phyloP scores from a whole-genome alignment of 139 green algal genomes.

The Coelastrella sp. region DNA sequence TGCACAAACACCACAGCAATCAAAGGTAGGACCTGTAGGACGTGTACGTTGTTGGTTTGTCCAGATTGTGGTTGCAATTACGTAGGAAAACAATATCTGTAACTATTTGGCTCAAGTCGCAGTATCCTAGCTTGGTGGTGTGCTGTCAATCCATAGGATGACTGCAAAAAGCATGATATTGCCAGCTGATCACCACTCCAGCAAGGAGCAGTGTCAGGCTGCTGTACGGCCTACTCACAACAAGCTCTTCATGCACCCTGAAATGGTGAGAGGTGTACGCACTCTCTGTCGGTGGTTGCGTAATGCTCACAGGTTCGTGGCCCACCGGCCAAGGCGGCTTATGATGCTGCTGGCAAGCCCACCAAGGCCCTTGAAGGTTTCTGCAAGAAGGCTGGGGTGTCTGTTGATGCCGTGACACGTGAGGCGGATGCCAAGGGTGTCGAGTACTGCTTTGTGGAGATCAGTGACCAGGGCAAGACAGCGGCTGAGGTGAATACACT shows the following conservation, averaged over 20 bases:
- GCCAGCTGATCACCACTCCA: too few relatives aligned
- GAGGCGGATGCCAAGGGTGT: conserved; percentile 89
- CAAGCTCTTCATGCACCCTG: neutral
- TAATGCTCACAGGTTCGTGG: conserved; percentile 75
- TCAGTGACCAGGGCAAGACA: conserved; percentile 71
- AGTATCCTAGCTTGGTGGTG: too few relatives aligned
- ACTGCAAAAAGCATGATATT: too few relatives aligned
- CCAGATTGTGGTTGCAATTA: too few relatives aligned
- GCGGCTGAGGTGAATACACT: conserved; percentile 66
- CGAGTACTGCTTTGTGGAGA: conserved; percentile 92
- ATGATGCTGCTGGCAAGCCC: conserved; percentile 74
- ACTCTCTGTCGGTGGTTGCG: neutral
- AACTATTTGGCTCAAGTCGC: too few relatives aligned
- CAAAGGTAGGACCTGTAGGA: conserved; percentile 45
- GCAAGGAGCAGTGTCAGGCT: too few relatives aligned
- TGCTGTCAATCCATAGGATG: too few relatives aligned
- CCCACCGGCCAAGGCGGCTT: conserved; percentile 89
- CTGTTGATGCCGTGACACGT: conserved; percentile 53
- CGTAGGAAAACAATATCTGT: too few relatives aligned
- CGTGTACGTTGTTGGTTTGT: too few relatives aligned
- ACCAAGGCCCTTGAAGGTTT: conserved; percentile 95
- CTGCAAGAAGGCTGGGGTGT: conserved; percentile 91
- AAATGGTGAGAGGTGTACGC: neutral
- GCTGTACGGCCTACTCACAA: neutral
- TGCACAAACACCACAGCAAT: conserved; percentile 71